Evolutionary conservation across 1,284 basidiomycete genomes (phyloP), one percentile per base, ranked within the genome.

Genomic region (Thelephora terrestris): DNA sequence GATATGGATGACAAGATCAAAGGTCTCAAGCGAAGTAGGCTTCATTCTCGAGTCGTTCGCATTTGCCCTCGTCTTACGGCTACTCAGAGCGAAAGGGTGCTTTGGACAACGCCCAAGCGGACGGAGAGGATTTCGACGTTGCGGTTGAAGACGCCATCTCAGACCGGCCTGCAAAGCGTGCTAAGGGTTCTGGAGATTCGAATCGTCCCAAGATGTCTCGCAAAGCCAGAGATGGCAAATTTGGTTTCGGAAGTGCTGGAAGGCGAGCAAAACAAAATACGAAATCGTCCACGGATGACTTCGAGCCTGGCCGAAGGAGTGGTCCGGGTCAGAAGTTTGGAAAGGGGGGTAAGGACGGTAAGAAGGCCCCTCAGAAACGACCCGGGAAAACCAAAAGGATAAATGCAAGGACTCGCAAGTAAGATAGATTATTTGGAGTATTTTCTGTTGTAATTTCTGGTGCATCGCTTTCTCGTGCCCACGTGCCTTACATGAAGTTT

Each of bases 11-110:
- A 94, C 55, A 71, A 82, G 40, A 70, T 94, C 46, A 84, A 89
- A 60, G 81, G 80, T 6, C 75, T 94, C 57, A 93, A 96, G 71
- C 76, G 93, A 64, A 95, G 91, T 92, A 64, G 53, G 80, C 75
- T 16, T 54, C 27, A 36, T 18, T 42, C 52, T 38, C 20, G 51
- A 42, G 29, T 18, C 25, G 25, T 27, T 10, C 21, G 35, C 14
- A 24, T 27, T 17, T 52, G 7, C 24, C 14, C 14, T 36, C 27
- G 20, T 14, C n/a, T 42, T 21, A 42, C 3, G 6, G 17, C 43
- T 48, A 25, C 34, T 27, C 53, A 91, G 85, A 93, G 75, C 76
- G 85, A 58, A 86, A 89, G 64, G 91, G 87, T 50, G 80, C 87
- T 20, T 72, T 93, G 54, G 87, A 93, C 57, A 78, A 81, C 45